Base-by-base conservation (phyloP, 2,329 filamentous ascomycete genomes). In the Cladosporium colombiae region DNA sequence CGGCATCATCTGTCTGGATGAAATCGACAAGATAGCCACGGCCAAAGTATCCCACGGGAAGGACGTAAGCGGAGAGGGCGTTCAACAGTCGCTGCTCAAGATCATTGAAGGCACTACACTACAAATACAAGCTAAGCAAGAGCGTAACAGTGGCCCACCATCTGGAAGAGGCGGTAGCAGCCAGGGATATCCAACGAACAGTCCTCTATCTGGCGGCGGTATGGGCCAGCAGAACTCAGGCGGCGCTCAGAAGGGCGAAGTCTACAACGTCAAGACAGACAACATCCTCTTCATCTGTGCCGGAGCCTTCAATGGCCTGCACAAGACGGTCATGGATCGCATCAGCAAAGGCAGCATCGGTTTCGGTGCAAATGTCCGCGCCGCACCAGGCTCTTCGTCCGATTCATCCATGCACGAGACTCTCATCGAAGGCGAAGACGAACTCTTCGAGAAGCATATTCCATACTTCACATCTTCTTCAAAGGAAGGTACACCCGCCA, bases 201-300 rank as follows among this genome's bases (percentile, higher is more conserved):
- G 72, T 64, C 77, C 78, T 14, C 70, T 79, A 10, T 74, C 75
- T 11, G 75, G 76, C 18, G 75, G 77, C 55, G 74, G 70, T 56
- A 71, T 74, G 64, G 69, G 70, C 37, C 71, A 72, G 44, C 71
- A 70, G 27, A 62, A 57, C 8, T 70, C 68, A 29, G 66, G 52
- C 18, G 50, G 68, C 65, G 66, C 67, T 74, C 21, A 76, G 77
- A 58, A 89, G 87, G 75, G 82, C 23, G 87, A 89, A 68, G 80
- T 86, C 5, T 89, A 85, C 77, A 88, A 91, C 65, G 89, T 97
- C 66, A 91, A 95, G 72, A 99, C 95, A 0, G 93, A 93, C 70
- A 97, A 98, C 72, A 98, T 99, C 67, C 85, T 99, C 31, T 99
- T 99, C 79, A 93, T 99, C 50, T 97, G 95, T 77, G 96, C 93